These are phyloP conservation scores for Metschnikowia amazonensis DNA, from an alignment of 805 yeast genomes.

Conservation along the genomic window DNA sequence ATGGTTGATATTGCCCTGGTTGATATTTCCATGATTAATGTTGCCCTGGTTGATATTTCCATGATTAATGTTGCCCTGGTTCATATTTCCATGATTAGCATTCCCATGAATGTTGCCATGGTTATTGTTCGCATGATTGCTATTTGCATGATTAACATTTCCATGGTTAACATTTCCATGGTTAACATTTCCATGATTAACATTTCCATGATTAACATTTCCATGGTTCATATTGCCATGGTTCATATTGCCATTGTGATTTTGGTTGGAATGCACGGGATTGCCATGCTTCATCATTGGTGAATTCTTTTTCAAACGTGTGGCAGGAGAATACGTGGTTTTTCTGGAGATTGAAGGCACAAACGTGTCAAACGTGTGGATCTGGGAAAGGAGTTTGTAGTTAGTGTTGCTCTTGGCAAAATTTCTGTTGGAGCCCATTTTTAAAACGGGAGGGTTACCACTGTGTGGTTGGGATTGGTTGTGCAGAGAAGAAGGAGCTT, in stretches of 20 bases:
- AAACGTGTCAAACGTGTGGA: constrained; percentile 32
- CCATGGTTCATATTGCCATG: neutral
- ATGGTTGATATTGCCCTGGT: neutral
- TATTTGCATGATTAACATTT: neutral
- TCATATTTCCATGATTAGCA: neutral
- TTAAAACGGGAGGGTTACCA: constrained; percentile 22
- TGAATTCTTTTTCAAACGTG: constrained; percentile 26
- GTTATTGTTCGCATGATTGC: neutral
- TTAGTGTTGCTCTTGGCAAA: constrained; percentile 35
- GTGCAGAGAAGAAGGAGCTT: neutral
- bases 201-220: neutral
- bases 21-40: neutral
- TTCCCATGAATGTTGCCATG: neutral
- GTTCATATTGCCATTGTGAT: neutral
- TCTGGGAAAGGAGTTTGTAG: constrained; percentile 39
- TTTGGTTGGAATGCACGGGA: neutral
- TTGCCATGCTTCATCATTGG: neutral
- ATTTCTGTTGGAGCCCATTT: constrained; percentile 36
- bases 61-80: neutral
- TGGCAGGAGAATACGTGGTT: constrained; percentile 32
- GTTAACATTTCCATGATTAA: neutral
- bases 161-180: neutral
- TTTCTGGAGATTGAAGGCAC: constrained; percentile 31
- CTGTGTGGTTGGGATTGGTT: constrained; percentile 4
- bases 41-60: neutral